Base-by-base conservation (phyloP, 306 rosid species). In the Leucaena leucocephala region DNA sequence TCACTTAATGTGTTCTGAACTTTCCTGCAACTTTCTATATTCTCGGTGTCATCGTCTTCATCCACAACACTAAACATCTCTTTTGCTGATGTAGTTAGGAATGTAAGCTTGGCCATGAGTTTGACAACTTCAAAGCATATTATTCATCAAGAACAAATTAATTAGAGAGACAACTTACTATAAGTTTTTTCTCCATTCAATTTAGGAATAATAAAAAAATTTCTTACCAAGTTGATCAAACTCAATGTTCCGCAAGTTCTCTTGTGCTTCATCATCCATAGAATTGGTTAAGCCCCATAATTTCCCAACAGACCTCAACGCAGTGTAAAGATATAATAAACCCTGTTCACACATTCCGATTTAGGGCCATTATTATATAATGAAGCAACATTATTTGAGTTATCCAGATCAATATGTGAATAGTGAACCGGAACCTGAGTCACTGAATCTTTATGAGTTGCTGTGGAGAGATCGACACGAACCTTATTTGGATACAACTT, bases 401-500 rank as follows among this genome's bases (percentile, higher is more conserved):
- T 39, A 40, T 36, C 45, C 13, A 21, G 15, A 19, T 54, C 12
- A 13, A 57, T 48, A 21, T 38, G 40, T 17, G 15, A 38, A 66
- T 42, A 21, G 6, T 68, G 19, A 21, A 19, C 63, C 50, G 2
- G 13, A 69, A 85, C 88, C 85, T 85, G 81, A 59, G 80, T 57
- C n/a, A 64, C 33, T 43, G 88, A 63, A 61, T 67, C 61, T 17
- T 71, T 45, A 62, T 75, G 72, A 5, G 36, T 38, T 69, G 65
- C 72, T 17, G 75, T 27, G 19, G 40, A 49, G 15, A 35, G 77
- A 42, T 71, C 52, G 27, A 73, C 3, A 22, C 68, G 70, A 63
- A 81, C 75, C 52, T 81, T 68, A 44, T 74, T 78, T 1, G 85
- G 88, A 61, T 85, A 85, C 65, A 85, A 61, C 69, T 85, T 85